Conservation (phyloP, 108 stramenopile species). For the Pseudonitzschia delicatissima region DNA sequence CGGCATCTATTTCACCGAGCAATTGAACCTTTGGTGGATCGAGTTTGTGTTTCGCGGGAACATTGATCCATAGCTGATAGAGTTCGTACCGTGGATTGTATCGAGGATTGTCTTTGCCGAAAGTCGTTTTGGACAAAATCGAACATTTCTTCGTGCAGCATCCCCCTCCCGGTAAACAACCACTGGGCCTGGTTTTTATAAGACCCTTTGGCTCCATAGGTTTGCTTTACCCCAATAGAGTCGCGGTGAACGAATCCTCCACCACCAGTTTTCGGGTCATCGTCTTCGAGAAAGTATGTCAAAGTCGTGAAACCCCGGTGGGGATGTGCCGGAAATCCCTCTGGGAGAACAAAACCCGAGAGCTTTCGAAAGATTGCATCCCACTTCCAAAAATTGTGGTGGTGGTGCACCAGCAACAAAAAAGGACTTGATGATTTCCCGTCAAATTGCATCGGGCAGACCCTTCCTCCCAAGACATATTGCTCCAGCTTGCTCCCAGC, state of each 20-base stretch:
- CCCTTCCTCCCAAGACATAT: slow-evolving; percentile 51
- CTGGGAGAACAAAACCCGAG: slow-evolving; percentile 56
- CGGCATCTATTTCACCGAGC: slow-evolving; percentile 19
- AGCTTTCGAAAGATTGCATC: slow-evolving; percentile 70
- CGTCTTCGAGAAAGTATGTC: slow-evolving; percentile 60
- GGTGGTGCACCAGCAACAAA: slow-evolving; percentile 82
- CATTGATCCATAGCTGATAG: slow-evolving; percentile 85
- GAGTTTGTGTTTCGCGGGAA: slow-evolving; percentile 54
- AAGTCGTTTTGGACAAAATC: slow-evolving; percentile 32
- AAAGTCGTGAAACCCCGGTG: slow-evolving; percentile 85
- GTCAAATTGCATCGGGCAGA: slow-evolving; percentile 78
- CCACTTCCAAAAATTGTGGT: slow-evolving; percentile 68
- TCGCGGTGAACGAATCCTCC: slow-evolving; percentile 88
- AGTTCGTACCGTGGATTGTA: slow-evolving; percentile 52
- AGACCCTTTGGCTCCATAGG: slow-evolving; percentile 57
- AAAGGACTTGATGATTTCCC: slow-evolving; percentile 62
- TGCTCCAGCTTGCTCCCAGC: slow-evolving; percentile 54
- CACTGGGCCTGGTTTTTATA: slow-evolving; percentile 62
- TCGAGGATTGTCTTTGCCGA: background rate
- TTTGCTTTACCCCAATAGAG: slow-evolving; percentile 61
- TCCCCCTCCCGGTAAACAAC: slow-evolving; percentile 75
- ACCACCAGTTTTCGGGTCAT: background rate
- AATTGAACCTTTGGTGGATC: slow-evolving; percentile 38
- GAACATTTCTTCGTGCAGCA: slow-evolving; percentile 92
- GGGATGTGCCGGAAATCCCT: slow-evolving; percentile 88